Conservation (phyloP, 2,329 filamentous ascomycete genomes). For the Pseudomassariella vexata region DNA sequence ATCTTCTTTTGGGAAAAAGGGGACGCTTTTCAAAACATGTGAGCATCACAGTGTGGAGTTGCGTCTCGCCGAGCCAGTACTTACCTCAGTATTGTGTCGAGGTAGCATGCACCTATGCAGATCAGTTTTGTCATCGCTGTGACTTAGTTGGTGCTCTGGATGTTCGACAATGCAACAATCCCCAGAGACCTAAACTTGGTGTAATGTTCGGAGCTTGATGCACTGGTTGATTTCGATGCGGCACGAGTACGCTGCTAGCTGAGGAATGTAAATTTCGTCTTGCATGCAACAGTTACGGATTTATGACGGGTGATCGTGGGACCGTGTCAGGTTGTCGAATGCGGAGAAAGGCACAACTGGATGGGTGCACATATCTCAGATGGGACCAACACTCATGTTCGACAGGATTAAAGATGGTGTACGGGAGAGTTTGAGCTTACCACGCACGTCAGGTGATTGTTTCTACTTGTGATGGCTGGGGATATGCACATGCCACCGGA, state of each 20-base stretch:
- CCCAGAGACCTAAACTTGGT: too few relatives aligned
- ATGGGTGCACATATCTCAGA: too few relatives aligned
- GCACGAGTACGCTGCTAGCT: too few relatives aligned
- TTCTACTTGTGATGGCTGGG: neutral
- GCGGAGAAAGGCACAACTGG: neutral
- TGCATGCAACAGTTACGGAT: too few relatives aligned
- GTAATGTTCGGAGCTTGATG: too few relatives aligned
- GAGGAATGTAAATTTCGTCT: too few relatives aligned
- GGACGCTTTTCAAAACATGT: slow-evolving; percentile 40
- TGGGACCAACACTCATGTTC: too few relatives aligned
- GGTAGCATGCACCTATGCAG: slow-evolving; percentile 62
- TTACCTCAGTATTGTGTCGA: slow-evolving; percentile 65
- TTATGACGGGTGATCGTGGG: neutral
- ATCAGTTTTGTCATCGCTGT: slow-evolving; percentile 49
- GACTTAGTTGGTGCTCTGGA: neutral
- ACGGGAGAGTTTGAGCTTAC: too few relatives aligned
- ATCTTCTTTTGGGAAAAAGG: slow-evolving; percentile 64
- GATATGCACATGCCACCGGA: slow-evolving; percentile 1
- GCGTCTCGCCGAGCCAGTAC: slow-evolving; percentile 18
- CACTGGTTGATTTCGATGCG: too few relatives aligned
- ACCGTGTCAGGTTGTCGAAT: neutral
- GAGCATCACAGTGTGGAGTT: slow-evolving; percentile 9
- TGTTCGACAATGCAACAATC: too few relatives aligned
- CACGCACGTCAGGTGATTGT: neutral
- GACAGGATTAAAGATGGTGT: too few relatives aligned